These are phyloP conservation scores for Leccinum solheimii DNA, from an alignment of 1,284 basidiomycete genomes.

Conservation along the genomic window DNA sequence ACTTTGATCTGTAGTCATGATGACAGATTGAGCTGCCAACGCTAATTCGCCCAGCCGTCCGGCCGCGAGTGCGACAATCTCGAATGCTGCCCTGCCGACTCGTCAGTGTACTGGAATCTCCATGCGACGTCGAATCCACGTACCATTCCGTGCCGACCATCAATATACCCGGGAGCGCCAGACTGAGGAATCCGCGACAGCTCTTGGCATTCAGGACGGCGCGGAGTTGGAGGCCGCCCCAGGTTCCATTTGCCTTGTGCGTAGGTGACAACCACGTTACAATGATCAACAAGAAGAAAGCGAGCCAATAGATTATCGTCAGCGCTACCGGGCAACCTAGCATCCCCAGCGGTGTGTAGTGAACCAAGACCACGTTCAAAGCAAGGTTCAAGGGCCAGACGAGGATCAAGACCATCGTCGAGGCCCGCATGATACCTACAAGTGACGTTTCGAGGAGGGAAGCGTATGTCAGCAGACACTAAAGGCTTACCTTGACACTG, in stretches of 20 bases:
- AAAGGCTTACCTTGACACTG: constrained; percentile 67
- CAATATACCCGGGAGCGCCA: constrained; percentile 71
- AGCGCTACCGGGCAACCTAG: constrained; percentile 66
- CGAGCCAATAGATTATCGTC: constrained; percentile 69
- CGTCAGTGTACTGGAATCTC: not conserved
- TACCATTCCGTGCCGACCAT: constrained; percentile 82
- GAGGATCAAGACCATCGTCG: constrained; percentile 59
- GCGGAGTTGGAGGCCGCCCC: constrained; percentile 57
- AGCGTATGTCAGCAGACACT: not conserved
- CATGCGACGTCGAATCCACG: constrained; percentile 12
- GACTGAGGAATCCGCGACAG: constrained; percentile 56
- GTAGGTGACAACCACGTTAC: constrained; percentile 50
- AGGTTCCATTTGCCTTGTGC: constrained; percentile 59
- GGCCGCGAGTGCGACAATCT: constrained; percentile 78
- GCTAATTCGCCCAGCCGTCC: constrained; percentile 65
- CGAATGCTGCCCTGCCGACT: constrained; percentile 67
- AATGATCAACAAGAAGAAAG: constrained; percentile 54
- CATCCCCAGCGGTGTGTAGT: constrained; percentile 59
- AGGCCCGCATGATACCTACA: constrained; percentile 71
- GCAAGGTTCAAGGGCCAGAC: constrained; percentile 64
- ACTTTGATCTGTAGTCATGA: constrained; percentile 85
- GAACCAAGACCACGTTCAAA: constrained; percentile 60
- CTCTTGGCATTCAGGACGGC: constrained; percentile 49
- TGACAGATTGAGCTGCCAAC: constrained; percentile 73
- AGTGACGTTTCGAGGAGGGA: constrained; percentile 2